Evolutionary conservation across 2,329 filamentous ascomycete genomes (phyloP), one percentile per base, ranked within the genome.

Genomic region (Ophiostoma piceae): DNA sequence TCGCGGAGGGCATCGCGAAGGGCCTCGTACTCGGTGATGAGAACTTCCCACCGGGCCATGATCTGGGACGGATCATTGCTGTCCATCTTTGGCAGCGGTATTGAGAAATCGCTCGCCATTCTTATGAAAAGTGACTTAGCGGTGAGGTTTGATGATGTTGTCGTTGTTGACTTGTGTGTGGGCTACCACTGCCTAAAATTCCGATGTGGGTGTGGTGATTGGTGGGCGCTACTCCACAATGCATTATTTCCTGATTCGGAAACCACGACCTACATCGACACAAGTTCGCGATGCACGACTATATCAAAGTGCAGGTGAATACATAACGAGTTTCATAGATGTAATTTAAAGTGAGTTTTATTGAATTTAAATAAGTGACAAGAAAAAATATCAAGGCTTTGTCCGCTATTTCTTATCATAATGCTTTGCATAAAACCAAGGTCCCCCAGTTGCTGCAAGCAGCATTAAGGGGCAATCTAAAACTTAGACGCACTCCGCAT

Each of bases 11-110:
- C 71, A 3, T 71, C 71, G 9, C 68, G 68, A 3, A 73, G 68
- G 1, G 71, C 70, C 60, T 73, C 68, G 69, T 74, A 71, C 65
- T 73, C 72, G 16, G 7, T 22, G 5, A 73, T 70, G 1, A 74
- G 69, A 16, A 16, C 41, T 4, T 65, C 35, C 71, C 72, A 74
- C 1, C 72, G 69, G 19, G 54, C 64, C 1, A 71, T 57, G 12
- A 74, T 68, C 19, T 26, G 19, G 37, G 22, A 41, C 22, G 37
- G 39, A 35, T 66, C 65, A 43, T 47, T 22, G n/a, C 32, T 22
- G 11, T 41, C 39, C 65, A 64, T 64, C 16, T 6, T n/a, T 32
- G 12, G 11, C 8, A 32, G 26, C 12, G 57, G 3, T 62, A 62
- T 16, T 16, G 26, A 35, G 7, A 2, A 35, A 4, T 32, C 26